Evolutionary conservation across 805 yeast genomes (phyloP).

Genomic region (Candida bentonensis): DNA sequence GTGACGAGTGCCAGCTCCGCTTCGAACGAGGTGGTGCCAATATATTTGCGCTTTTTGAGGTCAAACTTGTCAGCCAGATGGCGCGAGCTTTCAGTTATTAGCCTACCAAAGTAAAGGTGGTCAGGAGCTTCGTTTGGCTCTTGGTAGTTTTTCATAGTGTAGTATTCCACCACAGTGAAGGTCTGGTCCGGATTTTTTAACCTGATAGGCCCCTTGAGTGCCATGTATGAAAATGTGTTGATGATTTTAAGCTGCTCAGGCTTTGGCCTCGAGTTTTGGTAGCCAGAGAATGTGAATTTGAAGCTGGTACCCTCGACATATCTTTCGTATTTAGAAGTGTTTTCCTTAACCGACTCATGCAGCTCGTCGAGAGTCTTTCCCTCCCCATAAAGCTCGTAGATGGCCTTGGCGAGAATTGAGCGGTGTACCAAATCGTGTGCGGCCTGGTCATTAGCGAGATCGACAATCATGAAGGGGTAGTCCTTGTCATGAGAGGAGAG

Average conservation of each 20-base stretch:
- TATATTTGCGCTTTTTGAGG: slow-evolving; percentile 66
- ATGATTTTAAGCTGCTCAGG: slow-evolving; percentile 44
- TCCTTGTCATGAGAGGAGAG: slow-evolving; percentile 41
- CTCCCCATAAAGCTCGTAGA: slow-evolving; percentile 76
- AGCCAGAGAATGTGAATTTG: slow-evolving; percentile 72
- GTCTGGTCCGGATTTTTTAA: slow-evolving; percentile 63
- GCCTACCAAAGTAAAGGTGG: slow-evolving; percentile 62
- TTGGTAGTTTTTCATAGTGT: slow-evolving; percentile 14
- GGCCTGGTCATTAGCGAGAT: slow-evolving; percentile 48
- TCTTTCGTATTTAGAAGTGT: slow-evolving; percentile 18
- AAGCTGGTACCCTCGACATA: slow-evolving; percentile 38
- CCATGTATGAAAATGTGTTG: slow-evolving; percentile 57
- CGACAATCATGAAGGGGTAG: slow-evolving; percentile 57
- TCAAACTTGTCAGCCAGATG: slow-evolving; percentile 67
- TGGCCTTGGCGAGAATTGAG: slow-evolving; percentile 55
- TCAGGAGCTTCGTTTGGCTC: slow-evolving; percentile 34
- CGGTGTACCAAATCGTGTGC: slow-evolving; percentile 54
- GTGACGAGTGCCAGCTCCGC: slow-evolving; percentile 82
- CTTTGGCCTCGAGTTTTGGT: slow-evolving; percentile 48
- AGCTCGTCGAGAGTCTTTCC: slow-evolving; percentile 43
- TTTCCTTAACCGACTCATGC: slow-evolving; percentile 35
- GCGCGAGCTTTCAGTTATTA: slow-evolving; percentile 49
- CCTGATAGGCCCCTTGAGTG: slow-evolving; percentile 60
- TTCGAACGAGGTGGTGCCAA: slow-evolving; percentile 95
- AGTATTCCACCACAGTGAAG: slow-evolving; percentile 67